Base-by-base conservation (phyloP, 257 asterid genomes). In the Buddleja alternifolia region DNA sequence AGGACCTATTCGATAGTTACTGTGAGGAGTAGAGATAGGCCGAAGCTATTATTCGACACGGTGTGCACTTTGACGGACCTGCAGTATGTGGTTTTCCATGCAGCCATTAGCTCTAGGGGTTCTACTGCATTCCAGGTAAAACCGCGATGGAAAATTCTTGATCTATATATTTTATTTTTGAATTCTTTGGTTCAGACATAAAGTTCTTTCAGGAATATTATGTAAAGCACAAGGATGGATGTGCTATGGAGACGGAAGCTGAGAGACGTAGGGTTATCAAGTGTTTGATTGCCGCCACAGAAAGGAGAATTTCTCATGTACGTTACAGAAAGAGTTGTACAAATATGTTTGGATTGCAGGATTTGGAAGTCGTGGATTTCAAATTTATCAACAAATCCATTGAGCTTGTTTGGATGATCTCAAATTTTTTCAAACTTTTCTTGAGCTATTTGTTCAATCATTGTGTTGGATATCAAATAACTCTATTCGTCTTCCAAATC, bases 221-320 rank as follows among this genome's bases (percentile, higher is more conserved):
- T 20, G 78, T 90, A 1, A 83, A 80, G 73, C 90, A 78, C 66
- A 77, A 78, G 62, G 78, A 78, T 15, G 94, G 95, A 70, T 54
- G 77, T 76, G 66, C 77, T 37, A 39, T 83, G 73, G 73, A 80
- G 60, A 74, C 84, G 3, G 90, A 90, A 6, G 73, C 23, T 9
- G 97, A 88, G 75, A 84, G 81, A 63, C 73, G 60, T 0, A 77
- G 78, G 67, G 77, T 90, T 3, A 85, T 73, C 8, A 81, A 83
- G 72, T 85, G 93, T 66, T 70, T 93, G 80, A 78, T 80, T 70
- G 98, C 97, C 54, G 97, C 96, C 64, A 84, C 88, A 11, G 93
- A 85, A 71, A 85, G 98, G 60, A 81, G 98, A 81, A 77, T 71
- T 19, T 87, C 92, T 50, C 82, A 85, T 50, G 96, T 92, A 78